Evolutionary conservation across 164 flowering plant species (phyloP).

Genomic region (Brasenia schreberi): DNA sequence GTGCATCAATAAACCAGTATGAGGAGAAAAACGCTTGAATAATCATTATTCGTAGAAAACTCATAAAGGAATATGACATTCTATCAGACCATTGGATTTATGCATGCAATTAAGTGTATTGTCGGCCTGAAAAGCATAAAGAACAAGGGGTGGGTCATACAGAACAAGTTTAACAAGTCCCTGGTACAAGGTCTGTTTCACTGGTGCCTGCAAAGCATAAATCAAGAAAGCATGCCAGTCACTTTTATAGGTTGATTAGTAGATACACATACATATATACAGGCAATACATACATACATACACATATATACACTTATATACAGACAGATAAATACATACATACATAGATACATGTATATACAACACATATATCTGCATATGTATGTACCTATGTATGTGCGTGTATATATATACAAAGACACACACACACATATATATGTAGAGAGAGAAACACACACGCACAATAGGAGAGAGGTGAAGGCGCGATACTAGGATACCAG

Average conservation of each 20-base stretch:
- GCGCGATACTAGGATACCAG: constrained; percentile 33
- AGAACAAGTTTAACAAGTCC: constrained; percentile 62
- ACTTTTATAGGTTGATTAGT: too few relatives aligned
- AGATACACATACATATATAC: too few relatives aligned
- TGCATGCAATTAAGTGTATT: not conserved
- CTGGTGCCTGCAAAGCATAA: constrained; percentile 36
- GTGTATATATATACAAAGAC: too few relatives aligned
- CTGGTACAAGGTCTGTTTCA: constrained; percentile 48
- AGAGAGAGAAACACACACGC: not conserved
- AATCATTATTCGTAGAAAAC: not conserved
- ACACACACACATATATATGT: too few relatives aligned
- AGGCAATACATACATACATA: not conserved
- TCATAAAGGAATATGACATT: constrained; percentile 31
- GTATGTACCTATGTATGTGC: too few relatives aligned
- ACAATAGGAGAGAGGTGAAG: not conserved
- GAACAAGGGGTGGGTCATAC: constrained; percentile 45
- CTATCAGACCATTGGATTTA: constrained; percentile 7
- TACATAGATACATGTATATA: too few relatives aligned
- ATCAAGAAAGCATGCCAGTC: not conserved
- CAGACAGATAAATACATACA: too few relatives aligned
- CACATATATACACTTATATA: too few relatives aligned
- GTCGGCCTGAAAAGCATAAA: constrained; percentile 21
- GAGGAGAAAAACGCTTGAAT: not conserved
- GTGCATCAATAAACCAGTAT: not conserved
- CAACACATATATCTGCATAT: too few relatives aligned